Evolutionary conservation across 2,329 filamentous ascomycete genomes (phyloP).

Genomic region (Trichoderma sp.): DNA sequence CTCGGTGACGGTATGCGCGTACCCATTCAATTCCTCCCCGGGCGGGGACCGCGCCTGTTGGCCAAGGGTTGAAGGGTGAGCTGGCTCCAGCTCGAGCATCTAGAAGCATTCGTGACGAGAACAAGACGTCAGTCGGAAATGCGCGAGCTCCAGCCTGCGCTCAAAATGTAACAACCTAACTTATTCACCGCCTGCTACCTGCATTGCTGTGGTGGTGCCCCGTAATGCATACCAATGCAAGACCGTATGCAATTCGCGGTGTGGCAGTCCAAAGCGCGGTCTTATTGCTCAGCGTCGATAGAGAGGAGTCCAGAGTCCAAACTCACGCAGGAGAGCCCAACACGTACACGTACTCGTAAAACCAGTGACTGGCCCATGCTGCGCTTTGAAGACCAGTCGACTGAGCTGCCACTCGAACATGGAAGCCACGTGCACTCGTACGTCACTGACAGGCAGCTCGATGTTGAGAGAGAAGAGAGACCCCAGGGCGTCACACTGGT

Average conservation of each 20-base stretch:
- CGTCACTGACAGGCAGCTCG: neutral
- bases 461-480: neutral
- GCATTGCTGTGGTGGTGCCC: conserved; percentile 13
- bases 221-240: conserved; percentile 18
- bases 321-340: neutral
- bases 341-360: neutral
- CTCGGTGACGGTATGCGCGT: neutral
- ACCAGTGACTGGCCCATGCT: conserved; percentile 8
- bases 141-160: conserved; percentile 6
- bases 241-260: conserved; percentile 8
- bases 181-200: conserved; percentile 15
- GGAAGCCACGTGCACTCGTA: neutral
- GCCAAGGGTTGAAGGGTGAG: neutral
- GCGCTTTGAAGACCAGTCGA: neutral
- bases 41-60: conserved; percentile 6
- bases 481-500: neutral
- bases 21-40: neutral
- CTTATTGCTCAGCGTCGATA: neutral
- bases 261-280: conserved; percentile 4
- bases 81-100: conserved; percentile 18
- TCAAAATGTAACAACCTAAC: neutral
- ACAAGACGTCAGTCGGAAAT: conserved; percentile 15
- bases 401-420: neutral
- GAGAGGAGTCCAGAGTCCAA: neutral
- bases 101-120: conserved; percentile 16